These are phyloP conservation scores for Daldinia caldariorum DNA, from an alignment of 495 filamentous ascomycete species.

Conservation along the genomic window DNA sequence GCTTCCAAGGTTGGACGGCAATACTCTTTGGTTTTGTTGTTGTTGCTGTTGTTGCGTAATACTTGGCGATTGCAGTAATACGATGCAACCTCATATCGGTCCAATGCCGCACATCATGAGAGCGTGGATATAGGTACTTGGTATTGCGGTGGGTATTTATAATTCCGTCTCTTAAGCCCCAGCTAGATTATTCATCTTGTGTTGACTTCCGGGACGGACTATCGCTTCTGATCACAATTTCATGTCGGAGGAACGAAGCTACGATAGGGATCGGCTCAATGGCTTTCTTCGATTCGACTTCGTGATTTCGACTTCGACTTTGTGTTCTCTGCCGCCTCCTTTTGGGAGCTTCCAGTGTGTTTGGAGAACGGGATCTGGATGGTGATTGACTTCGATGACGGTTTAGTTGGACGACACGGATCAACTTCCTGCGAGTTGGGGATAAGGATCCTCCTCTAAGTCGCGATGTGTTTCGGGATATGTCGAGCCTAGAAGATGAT, in stretches of 20 bases:
- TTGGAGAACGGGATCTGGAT: constrained; percentile 49
- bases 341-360: constrained; percentile 35
- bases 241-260: constrained; percentile 39
- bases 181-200: constrained; percentile 24
- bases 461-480: constrained; percentile 45
- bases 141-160: constrained; percentile 5
- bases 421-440: constrained; percentile 45
- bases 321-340: constrained; percentile 52
- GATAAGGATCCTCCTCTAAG: constrained; percentile 45
- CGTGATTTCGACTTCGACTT: constrained; percentile 49
- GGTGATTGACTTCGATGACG: constrained; percentile 52
- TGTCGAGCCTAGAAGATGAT: constrained; percentile 49
- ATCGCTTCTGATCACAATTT: constrained; percentile 38
- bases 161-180: neutral
- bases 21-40: neutral
- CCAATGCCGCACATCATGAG: constrained; percentile 10
- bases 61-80: constrained; percentile 13
- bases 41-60: constrained; percentile 28
- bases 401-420: constrained; percentile 46
- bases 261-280: constrained; percentile 19
- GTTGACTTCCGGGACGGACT: constrained; percentile 27
- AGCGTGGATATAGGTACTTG: constrained; percentile 6
- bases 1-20: constrained; percentile 9
- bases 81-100: constrained; percentile 22
- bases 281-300: constrained; percentile 29